phyloP scores from a whole-genome alignment of 164 flowering plant genomes.

The Macadamia integrifolia region DNA sequence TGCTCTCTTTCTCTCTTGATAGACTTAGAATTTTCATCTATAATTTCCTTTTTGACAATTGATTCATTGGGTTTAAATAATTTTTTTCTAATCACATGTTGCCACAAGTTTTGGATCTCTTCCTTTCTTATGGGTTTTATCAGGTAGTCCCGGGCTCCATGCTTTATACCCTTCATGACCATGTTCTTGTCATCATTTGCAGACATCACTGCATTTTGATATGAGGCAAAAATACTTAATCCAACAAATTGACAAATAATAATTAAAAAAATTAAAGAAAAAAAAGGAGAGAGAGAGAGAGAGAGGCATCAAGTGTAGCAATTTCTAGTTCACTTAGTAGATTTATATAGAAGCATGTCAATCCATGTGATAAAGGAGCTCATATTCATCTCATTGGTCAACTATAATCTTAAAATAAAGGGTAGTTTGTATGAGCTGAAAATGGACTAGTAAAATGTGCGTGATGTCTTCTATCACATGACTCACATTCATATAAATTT shows the following conservation, averaged over 20 bases:
- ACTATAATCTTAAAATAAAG: too few relatives aligned
- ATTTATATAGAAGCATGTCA: too few relatives aligned
- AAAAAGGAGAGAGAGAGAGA: too few relatives aligned
- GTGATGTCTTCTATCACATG: too few relatives aligned
- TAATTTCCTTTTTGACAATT: background rate
- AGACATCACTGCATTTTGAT: conserved; percentile 29
- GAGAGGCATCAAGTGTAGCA: too few relatives aligned
- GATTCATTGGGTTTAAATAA: conserved; percentile 4
- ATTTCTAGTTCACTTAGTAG: too few relatives aligned
- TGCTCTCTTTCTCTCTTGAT: conserved; percentile 7
- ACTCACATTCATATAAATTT: too few relatives aligned
- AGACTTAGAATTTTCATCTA: background rate
- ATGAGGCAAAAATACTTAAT: background rate
- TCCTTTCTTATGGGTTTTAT: conserved; percentile 30
- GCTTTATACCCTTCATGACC: conserved; percentile 34
- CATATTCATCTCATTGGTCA: too few relatives aligned
- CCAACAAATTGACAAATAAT: background rate
- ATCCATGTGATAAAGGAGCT: too few relatives aligned
- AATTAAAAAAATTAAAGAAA: background rate
- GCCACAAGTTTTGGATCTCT: conserved; percentile 40
- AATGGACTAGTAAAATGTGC: too few relatives aligned
- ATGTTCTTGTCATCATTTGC: conserved; percentile 12
- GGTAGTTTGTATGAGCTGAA: too few relatives aligned
- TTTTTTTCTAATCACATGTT: conserved; percentile 35
- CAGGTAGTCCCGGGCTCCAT: conserved; percentile 38